A percentile compares a stretch with the other conserved stretches of the same genome.
Evolutionary conservation across 176 grass and related monocot genomes (phyloP).

Genomic region (Lolium rigidum): DNA sequence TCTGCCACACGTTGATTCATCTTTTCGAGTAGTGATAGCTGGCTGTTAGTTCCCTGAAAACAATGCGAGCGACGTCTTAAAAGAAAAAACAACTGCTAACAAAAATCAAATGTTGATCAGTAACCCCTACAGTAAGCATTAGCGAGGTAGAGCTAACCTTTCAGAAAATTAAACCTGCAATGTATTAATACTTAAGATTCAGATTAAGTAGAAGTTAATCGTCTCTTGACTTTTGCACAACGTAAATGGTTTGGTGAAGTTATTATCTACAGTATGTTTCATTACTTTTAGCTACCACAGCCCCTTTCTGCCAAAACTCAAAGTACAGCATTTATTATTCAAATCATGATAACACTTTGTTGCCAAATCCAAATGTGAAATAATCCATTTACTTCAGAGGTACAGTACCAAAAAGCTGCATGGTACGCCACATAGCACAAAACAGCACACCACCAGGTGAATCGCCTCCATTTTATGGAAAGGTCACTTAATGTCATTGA

Average conservation of each 20-base stretch:
- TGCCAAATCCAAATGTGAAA: slow-evolving; percentile 8
- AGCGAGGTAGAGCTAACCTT: not conserved
- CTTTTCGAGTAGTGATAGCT: slow-evolving; percentile 78
- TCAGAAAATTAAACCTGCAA: not conserved
- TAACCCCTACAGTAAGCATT: not conserved
- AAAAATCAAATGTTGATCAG: not conserved
- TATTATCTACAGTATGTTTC: not conserved
- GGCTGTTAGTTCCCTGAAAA: slow-evolving; percentile 83
- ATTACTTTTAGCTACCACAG: not conserved
- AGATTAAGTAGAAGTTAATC: not conserved
- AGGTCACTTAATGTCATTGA: not conserved
- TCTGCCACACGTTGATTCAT: slow-evolving; percentile 71
- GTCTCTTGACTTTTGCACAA: not conserved
- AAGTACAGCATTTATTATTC: not conserved
- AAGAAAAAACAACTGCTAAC: not conserved
- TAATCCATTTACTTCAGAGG: not conserved
- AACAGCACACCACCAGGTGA: not conserved
- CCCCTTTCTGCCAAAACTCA: not conserved
- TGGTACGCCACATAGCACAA: slow-evolving; percentile 9
- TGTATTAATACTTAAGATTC: not conserved
- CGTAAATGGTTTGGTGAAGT: not conserved
- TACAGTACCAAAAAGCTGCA: not conserved
- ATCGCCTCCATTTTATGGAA: not conserved
- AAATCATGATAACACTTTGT: not conserved
- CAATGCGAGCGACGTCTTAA: too few species aligned